phyloP scores from a whole-genome alignment of 2,329 filamentous ascomycete species.

The Lecanicillium sp. region DNA sequence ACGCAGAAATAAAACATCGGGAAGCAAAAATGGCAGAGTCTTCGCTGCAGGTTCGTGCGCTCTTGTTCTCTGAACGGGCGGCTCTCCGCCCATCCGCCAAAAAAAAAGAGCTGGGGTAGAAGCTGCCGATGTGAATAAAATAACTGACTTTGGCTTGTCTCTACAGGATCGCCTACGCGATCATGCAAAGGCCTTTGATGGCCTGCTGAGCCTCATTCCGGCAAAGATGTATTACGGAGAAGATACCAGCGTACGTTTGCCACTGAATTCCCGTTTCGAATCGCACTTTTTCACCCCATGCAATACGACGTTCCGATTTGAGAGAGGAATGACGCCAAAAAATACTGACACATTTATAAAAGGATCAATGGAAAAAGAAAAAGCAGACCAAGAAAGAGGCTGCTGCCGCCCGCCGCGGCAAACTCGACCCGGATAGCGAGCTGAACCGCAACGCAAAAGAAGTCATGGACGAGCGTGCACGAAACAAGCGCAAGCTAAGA shows the following conservation, averaged over 20 bases:
- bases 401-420: conserved; percentile 72
- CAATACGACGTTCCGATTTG: conserved; percentile 5
- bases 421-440: conserved; percentile 82
- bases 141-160: conserved; percentile 2
- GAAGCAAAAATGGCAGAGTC: conserved; percentile 32
- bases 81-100: neutral
- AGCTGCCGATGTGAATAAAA: neutral
- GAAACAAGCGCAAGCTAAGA: conserved; percentile 73
- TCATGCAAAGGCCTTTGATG: conserved; percentile 71
- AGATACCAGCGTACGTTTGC: conserved; percentile 67
- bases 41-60: conserved; percentile 36
- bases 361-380: conserved; percentile 90
- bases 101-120: conserved; percentile 1
- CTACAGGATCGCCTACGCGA: conserved; percentile 47
- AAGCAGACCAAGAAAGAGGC: conserved; percentile 93
- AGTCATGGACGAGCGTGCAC: conserved; percentile 72
- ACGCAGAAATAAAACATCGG: neutral
- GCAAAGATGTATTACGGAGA: conserved; percentile 86
- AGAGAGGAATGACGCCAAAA: conserved; percentile 2
- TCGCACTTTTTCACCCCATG: conserved; percentile 3
- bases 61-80: conserved; percentile 18
- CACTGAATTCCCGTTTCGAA: conserved; percentile 3
- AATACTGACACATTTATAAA: conserved; percentile 7
- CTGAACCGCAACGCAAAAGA: conserved; percentile 78
- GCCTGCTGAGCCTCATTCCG: conserved; percentile 77